Evolutionary conservation across 2,329 filamentous ascomycete genomes (phyloP).

Genomic region (Delphinella strobiligena): DNA sequence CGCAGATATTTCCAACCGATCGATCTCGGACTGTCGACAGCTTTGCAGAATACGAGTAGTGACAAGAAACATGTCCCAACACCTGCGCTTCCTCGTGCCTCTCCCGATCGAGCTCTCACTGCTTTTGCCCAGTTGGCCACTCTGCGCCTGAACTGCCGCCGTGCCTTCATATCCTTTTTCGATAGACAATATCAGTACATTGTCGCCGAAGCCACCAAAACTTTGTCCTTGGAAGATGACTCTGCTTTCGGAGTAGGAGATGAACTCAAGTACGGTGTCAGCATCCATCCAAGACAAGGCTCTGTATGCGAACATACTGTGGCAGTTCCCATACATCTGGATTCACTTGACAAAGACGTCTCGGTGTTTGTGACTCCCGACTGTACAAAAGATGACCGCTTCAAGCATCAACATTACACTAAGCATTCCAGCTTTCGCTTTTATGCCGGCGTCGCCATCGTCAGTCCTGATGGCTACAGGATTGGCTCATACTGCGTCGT

Average conservation of each 20-base stretch:
- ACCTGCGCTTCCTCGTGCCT: slow-evolving; percentile 5
- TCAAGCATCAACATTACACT: slow-evolving; percentile 19
- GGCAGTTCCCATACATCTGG: background rate
- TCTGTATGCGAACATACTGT: slow-evolving; percentile 20
- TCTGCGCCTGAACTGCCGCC: slow-evolving; percentile 34
- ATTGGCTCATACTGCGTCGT: slow-evolving; percentile 21
- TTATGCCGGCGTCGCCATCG: slow-evolving; percentile 23
- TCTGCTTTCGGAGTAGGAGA: slow-evolving; percentile 14
- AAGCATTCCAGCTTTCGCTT: slow-evolving; percentile 17
- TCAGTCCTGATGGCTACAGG: slow-evolving; percentile 19
- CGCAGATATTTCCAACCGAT: slow-evolving; percentile 9
- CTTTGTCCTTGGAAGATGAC: slow-evolving; percentile 26
- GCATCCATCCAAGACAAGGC: slow-evolving; percentile 17
- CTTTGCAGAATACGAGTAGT: no score
- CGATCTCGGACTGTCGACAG: no score
- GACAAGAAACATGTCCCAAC: no score
- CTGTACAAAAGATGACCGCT: slow-evolving; percentile 20
- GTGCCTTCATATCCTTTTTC: slow-evolving; percentile 42
- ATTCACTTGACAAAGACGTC: slow-evolving; percentile 10
- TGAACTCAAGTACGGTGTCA: slow-evolving; percentile 19
- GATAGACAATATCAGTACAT: slow-evolving; percentile 38
- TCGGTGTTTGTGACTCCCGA: slow-evolving; percentile 13
- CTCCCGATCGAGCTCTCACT: slow-evolving; percentile 28
- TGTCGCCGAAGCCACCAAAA: slow-evolving; percentile 41
- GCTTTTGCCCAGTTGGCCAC: slow-evolving; percentile 40